Evolutionary conservation across 345 rosid genomes (phyloP).

Genomic region (Barbarea vulgaris): DNA sequence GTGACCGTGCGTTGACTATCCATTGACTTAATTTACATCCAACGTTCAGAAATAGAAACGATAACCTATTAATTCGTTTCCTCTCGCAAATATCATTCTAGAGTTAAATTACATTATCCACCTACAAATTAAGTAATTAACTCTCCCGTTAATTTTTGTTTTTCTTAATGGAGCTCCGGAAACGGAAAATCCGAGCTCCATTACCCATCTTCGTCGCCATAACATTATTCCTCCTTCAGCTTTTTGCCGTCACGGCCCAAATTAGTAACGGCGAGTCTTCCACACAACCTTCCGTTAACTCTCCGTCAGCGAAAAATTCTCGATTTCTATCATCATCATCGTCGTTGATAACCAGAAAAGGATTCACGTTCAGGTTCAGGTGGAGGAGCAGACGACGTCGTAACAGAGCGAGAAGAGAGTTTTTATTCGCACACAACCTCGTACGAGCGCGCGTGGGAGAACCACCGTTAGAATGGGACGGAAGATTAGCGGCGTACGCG

Average conservation of each 20-base stretch:
- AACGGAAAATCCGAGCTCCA: conserved; percentile 26
- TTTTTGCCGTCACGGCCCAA: conserved; percentile 24
- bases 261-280: conserved; percentile 11
- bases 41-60: conserved; percentile 31
- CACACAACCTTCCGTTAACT: conserved; percentile 20
- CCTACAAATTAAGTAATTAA: conserved; percentile 13
- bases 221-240: conserved; percentile 22
- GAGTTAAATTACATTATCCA: conserved; percentile 29
- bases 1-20: conserved; percentile 24
- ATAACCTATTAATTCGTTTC: conserved; percentile 32
- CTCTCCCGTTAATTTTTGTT: background rate
- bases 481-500: conserved; percentile 44
- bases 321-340: conserved; percentile 21
- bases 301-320: background rate
- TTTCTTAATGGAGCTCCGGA: conserved; percentile 37
- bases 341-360: background rate
- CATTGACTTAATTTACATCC: conserved; percentile 23
- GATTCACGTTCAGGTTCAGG: conserved; percentile 3
- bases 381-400: conserved; percentile 29
- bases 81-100: background rate
- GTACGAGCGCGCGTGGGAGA: conserved; percentile 38
- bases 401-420: conserved; percentile 28
- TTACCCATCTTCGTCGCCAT: conserved; percentile 18
- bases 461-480: conserved; percentile 47
- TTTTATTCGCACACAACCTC: conserved; percentile 48